These are phyloP conservation scores for Penicillium macrosclerotiorum DNA, from an alignment of 495 filamentous ascomycete genomes.

Conservation along the genomic window DNA sequence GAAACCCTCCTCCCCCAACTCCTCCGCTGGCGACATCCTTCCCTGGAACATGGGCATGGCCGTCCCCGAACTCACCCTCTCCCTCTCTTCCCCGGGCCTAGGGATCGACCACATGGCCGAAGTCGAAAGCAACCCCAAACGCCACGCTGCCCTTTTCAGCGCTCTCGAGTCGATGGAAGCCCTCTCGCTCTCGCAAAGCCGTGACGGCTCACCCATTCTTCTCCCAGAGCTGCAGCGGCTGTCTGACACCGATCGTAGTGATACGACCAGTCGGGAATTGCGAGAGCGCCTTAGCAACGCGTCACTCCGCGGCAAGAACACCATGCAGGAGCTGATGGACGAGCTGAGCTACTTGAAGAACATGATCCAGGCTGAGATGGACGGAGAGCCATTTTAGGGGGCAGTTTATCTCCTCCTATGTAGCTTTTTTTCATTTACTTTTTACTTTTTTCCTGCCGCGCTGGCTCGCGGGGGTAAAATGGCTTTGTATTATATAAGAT, in stretches of 20 bases:
- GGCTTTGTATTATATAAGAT: constrained; percentile 1
- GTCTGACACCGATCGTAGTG: constrained; percentile 7
- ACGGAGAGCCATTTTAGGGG: constrained; percentile 23
- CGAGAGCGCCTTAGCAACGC: constrained; percentile 23
- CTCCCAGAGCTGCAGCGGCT: constrained; percentile 20
- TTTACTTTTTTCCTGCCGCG: not conserved
- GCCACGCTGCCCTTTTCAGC: constrained; percentile 44
- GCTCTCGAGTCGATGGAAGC: constrained; percentile 31
- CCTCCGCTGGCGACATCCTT: constrained; percentile 30
- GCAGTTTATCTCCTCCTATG: not conserved
- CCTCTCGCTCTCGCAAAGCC: constrained; percentile 29
- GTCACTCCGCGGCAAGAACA: constrained; percentile 28
- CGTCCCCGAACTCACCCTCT: constrained; percentile 31
- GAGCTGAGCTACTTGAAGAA: constrained; percentile 52
- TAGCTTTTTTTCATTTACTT: constrained; percentile 2
- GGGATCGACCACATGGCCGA: constrained; percentile 37
- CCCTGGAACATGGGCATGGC: constrained; percentile 24
- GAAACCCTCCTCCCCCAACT: constrained; percentile 35
- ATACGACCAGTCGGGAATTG: no score
- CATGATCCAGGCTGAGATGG: constrained; percentile 45
- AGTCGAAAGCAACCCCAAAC: constrained; percentile 45
- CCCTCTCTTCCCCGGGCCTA: constrained; percentile 31
- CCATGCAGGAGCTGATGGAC: constrained; percentile 51
- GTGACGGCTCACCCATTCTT: constrained; percentile 22
- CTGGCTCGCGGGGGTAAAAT: not conserved